Evolutionary conservation across 352 stramenopile genomes (phyloP).

Genomic region (Hyaloperonospora brassicae): DNA sequence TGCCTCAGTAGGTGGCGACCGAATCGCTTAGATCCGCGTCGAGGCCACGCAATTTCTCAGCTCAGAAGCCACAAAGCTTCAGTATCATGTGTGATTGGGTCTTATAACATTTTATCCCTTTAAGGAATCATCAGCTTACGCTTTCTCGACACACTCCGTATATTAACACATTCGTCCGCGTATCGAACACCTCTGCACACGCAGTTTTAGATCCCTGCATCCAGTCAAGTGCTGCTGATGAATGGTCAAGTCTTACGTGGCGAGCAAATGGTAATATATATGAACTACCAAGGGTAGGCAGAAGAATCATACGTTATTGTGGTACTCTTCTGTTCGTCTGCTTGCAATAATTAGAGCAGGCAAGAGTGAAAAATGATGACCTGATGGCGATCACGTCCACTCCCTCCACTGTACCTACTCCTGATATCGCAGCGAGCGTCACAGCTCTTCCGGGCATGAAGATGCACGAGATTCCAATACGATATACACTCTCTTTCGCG

Average conservation of each 20-base stretch:
- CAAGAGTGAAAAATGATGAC: constrained; percentile 64
- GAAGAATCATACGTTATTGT: too few species aligned
- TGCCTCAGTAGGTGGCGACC: too few species aligned
- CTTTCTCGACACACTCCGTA: too few species aligned
- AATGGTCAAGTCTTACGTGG: too few species aligned
- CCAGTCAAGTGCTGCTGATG: neutral
- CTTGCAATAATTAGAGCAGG: constrained; percentile 51
- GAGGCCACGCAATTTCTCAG: constrained; percentile 43
- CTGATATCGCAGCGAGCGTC: constrained; percentile 14
- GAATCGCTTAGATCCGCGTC: too few species aligned
- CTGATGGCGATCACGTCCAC: constrained; percentile 58
- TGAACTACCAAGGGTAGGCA: neutral
- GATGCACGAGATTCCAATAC: constrained; percentile 70
- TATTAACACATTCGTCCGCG: neutral
- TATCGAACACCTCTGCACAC: neutral
- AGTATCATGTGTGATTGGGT: constrained; percentile 38
- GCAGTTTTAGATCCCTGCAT: neutral
- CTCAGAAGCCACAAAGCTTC: constrained; percentile 34
- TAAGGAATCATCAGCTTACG: too few species aligned
- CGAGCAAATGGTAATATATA: too few species aligned
- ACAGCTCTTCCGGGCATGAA: too few species aligned
- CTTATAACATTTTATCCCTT: too few species aligned
- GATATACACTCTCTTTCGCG: neutral
- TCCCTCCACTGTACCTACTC: constrained; percentile 16
- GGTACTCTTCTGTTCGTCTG: too few species aligned